Percentiles rank a stretch among this genome's conserved stretches.
phyloP scores from a whole-genome alignment of 352 stramenopile genomes.

The Phytophthora macrochlamydospora region DNA sequence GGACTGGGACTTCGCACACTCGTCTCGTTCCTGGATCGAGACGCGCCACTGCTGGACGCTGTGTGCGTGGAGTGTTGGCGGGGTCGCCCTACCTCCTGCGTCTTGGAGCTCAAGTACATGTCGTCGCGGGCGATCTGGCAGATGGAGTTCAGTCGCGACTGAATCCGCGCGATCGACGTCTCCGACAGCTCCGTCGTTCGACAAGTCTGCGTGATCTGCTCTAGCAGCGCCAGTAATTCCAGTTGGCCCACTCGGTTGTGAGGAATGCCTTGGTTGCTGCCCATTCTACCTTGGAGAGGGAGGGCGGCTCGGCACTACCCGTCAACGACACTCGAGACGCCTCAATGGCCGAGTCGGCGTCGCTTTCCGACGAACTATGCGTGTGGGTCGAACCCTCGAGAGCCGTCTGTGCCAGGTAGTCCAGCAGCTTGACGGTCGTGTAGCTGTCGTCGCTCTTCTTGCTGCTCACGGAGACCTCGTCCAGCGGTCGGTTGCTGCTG shows the following conservation, averaged over 20 bases:
- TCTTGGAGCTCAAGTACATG: conserved; percentile 18
- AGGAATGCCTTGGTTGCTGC: not conserved
- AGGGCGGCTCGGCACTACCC: not conserved
- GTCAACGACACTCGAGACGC: conserved; percentile 12
- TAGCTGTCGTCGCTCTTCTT: conserved; percentile 33
- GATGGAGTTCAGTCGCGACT: conserved; percentile 54
- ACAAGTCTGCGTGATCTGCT: conserved; percentile 53
- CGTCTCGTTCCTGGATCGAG: not conserved
- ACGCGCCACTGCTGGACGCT: not conserved
- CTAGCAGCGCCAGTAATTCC: conserved; percentile 39
- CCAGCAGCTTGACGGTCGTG: conserved; percentile 34
- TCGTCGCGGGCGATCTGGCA: conserved; percentile 67
- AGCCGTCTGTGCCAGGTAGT: conserved; percentile 31
- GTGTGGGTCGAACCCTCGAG: conserved; percentile 2
- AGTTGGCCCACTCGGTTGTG: conserved; percentile 24
- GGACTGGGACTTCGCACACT: not conserved
- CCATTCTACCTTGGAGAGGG: not conserved
- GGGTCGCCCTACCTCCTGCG: conserved; percentile 8
- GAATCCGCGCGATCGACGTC: conserved; percentile 52
- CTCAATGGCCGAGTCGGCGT: not conserved
- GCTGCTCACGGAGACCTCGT: conserved; percentile 26
- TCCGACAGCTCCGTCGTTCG: conserved; percentile 55
- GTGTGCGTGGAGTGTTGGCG: not conserved
- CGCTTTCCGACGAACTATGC: conserved; percentile 1
- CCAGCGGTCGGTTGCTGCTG: conserved; percentile 21